Percentiles rank a stretch among this genome's conserved stretches.
phyloP scores from a whole-genome alignment of 345 rosid genomes.

The Pistacia atlantica region DNA sequence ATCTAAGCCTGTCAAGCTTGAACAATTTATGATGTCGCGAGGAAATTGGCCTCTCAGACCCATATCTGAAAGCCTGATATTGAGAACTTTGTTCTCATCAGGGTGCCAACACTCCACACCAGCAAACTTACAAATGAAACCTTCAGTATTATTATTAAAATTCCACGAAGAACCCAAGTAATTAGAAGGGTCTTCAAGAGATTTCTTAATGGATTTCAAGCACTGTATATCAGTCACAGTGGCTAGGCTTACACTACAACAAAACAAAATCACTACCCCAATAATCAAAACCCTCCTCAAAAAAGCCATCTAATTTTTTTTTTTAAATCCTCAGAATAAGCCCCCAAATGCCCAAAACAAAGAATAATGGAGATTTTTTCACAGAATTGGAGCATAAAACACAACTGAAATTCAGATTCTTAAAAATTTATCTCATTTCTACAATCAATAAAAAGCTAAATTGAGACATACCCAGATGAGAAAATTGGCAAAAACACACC shows the following conservation, averaged over 20 bases:
- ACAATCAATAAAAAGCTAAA: background rate
- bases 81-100: constrained; percentile 35
- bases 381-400: background rate
- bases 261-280: constrained; percentile 4
- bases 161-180: constrained; percentile 24
- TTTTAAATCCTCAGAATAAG: too few relatives aligned
- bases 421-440: background rate
- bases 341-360: background rate
- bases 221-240: constrained; percentile 20
- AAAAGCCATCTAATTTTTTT: background rate
- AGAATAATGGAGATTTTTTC: background rate
- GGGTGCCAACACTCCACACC: constrained; percentile 37
- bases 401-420: background rate
- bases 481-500: background rate
- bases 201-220: constrained; percentile 16
- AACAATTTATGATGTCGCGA: constrained; percentile 20
- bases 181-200: constrained; percentile 29
- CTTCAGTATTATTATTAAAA: constrained; percentile 26
- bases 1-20: constrained; percentile 17
- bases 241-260: constrained; percentile 15
- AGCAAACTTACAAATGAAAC: constrained; percentile 27
- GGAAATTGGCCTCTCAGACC: constrained; percentile 34
- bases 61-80: constrained; percentile 22
- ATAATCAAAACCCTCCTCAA: background rate
- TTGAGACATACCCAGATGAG: constrained; percentile 9